Base-by-base conservation (phyloP, 1,284 basidiomycete species). In the Ceratobasidium sp. region DNA sequence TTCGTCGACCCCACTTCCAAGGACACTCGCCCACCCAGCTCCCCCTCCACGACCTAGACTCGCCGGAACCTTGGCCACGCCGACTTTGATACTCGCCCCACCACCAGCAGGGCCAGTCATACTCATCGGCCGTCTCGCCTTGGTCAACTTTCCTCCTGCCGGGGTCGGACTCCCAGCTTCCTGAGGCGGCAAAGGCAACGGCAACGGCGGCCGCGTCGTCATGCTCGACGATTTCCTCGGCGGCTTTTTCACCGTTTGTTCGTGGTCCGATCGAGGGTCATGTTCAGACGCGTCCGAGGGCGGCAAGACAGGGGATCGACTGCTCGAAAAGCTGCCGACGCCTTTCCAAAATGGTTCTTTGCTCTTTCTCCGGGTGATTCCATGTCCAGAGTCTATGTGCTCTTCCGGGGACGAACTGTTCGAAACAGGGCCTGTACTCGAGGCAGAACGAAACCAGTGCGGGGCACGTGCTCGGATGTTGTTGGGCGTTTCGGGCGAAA, bases 311-410 rank as follows among this genome's bases (percentile, higher is more conserved):
- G 73, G 73, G 13, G 73, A 75, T 2, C 62, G 26, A 17, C 48
- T 57, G 17, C 38, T 44, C 62, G 73, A 75, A 57, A 75, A 75
- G 15, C 48, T 54, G 13, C 73, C 73, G 20, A 75, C 73, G 38
- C n/a, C 52, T 20, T 57, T 65, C 73, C 73, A 75, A 57, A 75
- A 75, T 23, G 73, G 73, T 20, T 75, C 73, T 44, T 75, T 75
- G 15, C 38, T 44, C 40, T 61, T 65, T n/a, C 73, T 26, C 26
- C 64, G 61, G 13, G 38, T 52, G 17, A 75, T 2, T 46, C 23
- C 6, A 17, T 38, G 68, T 33, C 33, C 33, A 7, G n/a, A 13
- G 42, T 26, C 44, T 6, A 46, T 23, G 23, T 38, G 62, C 7
- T 73, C 70, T 44, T 73, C 70, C 15, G 70, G 70, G 15, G 70